Evolutionary conservation across 2,329 filamentous ascomycete genomes (phyloP).

Genomic region (Aphanocladium album): DNA sequence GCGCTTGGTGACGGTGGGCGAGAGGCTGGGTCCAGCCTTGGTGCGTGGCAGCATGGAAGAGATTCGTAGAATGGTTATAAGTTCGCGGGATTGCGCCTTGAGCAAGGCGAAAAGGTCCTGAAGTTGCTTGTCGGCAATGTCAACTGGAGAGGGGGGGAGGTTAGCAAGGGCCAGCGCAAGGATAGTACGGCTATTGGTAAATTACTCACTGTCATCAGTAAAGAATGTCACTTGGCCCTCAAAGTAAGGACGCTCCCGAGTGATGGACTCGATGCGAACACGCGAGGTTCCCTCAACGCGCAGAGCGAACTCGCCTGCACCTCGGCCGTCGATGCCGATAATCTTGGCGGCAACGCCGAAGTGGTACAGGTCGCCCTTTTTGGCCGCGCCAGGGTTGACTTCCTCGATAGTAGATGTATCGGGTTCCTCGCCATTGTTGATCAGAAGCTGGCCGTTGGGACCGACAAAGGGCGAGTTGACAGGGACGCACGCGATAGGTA

Average conservation of each 20-base stretch:
- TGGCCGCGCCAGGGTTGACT: slow-evolving; percentile 54
- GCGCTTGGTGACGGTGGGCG: slow-evolving; percentile 78
- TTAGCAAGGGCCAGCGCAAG: neutral
- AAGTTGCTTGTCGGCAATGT: slow-evolving; percentile 51
- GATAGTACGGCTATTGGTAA: neutral
- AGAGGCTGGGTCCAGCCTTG: slow-evolving; percentile 59
- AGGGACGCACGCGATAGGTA: slow-evolving; percentile 84
- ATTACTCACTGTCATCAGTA: slow-evolving; percentile 59
- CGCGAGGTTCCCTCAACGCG: slow-evolving; percentile 81
- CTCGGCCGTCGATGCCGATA: slow-evolving; percentile 69
- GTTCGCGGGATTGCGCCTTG: slow-evolving; percentile 78
- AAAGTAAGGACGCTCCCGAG: slow-evolving; percentile 77
- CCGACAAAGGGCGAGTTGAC: slow-evolving; percentile 71
- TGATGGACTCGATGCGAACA: slow-evolving; percentile 60
- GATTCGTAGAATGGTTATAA: slow-evolving; percentile 77
- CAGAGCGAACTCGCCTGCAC: slow-evolving; percentile 71
- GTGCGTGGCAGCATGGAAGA: slow-evolving; percentile 76
- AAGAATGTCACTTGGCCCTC: slow-evolving; percentile 72
- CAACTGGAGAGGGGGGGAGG: slow-evolving; percentile 20
- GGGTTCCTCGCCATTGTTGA: slow-evolving; percentile 57
- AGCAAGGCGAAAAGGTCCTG: slow-evolving; percentile 71
- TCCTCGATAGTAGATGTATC: slow-evolving; percentile 38
- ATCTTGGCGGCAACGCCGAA: slow-evolving; percentile 81
- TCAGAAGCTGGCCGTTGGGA: slow-evolving; percentile 68
- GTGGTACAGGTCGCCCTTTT: slow-evolving; percentile 70